phyloP scores from a whole-genome alignment of 202 grass and related monocot species.

The Elaeis oleifera region DNA sequence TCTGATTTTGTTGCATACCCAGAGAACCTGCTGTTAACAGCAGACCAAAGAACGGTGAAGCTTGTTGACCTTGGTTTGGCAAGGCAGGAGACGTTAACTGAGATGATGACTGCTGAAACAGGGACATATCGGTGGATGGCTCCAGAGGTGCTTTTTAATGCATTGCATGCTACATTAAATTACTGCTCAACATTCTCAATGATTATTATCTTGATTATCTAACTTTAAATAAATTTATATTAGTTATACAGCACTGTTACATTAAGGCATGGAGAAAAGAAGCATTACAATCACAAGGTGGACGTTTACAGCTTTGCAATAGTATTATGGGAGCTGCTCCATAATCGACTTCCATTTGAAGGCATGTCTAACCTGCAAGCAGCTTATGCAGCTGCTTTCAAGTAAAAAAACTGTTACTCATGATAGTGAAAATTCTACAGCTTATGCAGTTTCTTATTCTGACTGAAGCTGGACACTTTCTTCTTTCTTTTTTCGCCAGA shows the following conservation, averaged over 20 bases:
- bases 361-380: slow-evolving; percentile 99
- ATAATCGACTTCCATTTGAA: slow-evolving; percentile 89
- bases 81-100: slow-evolving; percentile 94
- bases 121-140: slow-evolving; percentile 99
- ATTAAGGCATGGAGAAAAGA: slow-evolving; percentile 96
- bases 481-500: slow-evolving; percentile 41
- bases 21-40: slow-evolving; percentile 83
- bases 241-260: slow-evolving; percentile 99
- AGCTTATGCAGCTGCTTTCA: slow-evolving; percentile 97
- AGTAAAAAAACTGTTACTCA: slow-evolving; percentile 30
- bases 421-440: too few relatives aligned
- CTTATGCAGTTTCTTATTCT: background rate
- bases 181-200: too few relatives aligned
- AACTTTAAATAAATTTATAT: slow-evolving; percentile 21
- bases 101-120: slow-evolving; percentile 99
- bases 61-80: slow-evolving; percentile 98
- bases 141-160: slow-evolving; percentile 57
- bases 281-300: slow-evolving; percentile 99
- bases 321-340: slow-evolving; percentile 93
- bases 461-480: background rate
- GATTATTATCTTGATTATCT: too few relatives aligned
- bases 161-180: background rate
- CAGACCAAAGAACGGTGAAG: slow-evolving; percentile 87
- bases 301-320: slow-evolving; percentile 99
- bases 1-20: slow-evolving; percentile 15